Conservation (phyloP, 192 early-diverging fungal genomes). For the Coemansia sp. region DNA sequence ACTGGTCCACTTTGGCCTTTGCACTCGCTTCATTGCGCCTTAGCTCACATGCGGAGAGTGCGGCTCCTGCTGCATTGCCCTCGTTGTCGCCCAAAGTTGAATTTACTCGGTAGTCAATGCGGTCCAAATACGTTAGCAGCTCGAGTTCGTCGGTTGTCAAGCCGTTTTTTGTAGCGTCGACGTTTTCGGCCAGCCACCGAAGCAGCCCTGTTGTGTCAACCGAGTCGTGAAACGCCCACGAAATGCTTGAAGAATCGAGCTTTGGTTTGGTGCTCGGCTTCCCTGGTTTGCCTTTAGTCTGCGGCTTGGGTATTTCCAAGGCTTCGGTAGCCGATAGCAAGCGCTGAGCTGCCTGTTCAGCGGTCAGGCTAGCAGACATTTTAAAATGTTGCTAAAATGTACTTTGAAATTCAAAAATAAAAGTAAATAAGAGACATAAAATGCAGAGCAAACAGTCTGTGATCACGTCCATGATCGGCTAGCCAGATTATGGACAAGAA, state of each 20-base stretch:
- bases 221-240: constrained; percentile 48
- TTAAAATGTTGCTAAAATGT: neutral
- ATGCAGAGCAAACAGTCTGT: neutral
- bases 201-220: constrained; percentile 38
- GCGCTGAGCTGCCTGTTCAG: constrained; percentile 35
- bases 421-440: constrained; percentile 8
- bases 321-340: constrained; percentile 25
- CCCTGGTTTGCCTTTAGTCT: neutral
- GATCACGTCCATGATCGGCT: no score
- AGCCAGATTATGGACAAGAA: no score
- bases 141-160: constrained; percentile 32
- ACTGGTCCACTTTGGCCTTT: constrained; percentile 6
- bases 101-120: constrained; percentile 13
- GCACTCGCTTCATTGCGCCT: neutral
- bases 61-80: neutral
- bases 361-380: constrained; percentile 19
- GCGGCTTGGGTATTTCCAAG: constrained; percentile 1
- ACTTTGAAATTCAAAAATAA: constrained; percentile 5
- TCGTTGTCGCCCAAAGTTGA: neutral
- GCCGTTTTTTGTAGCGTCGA: constrained; percentile 30
- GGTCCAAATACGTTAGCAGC: constrained; percentile 33
- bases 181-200: constrained; percentile 34
- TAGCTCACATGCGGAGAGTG: constrained; percentile 23
- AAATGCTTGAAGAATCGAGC: constrained; percentile 35
- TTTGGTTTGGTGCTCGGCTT: constrained; percentile 3